Evolutionary conservation across 2,329 filamentous ascomycete species (phyloP).

Genomic region (Phaeosphaeriaceae sp.): DNA sequence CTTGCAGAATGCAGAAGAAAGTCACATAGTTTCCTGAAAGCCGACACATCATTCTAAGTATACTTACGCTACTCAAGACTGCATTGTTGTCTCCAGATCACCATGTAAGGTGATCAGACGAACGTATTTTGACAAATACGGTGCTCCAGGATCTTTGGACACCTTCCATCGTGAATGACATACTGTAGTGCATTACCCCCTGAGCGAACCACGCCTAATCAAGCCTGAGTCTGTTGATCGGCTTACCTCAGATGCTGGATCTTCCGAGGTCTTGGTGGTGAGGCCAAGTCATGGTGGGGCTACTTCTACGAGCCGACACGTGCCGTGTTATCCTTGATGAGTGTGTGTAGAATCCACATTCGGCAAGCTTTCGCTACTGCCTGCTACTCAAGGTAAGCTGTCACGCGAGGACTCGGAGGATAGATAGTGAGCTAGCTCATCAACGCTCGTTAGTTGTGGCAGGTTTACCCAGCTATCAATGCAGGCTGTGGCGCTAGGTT

Average conservation of each 20-base stretch:
- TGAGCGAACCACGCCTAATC: background rate
- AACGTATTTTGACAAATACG: too few species aligned
- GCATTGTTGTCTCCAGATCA: too few species aligned
- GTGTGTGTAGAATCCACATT: background rate
- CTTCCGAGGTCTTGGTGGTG: background rate
- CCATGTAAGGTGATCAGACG: too few species aligned
- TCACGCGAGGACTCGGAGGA: background rate
- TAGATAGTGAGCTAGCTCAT: background rate
- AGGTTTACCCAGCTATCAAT: background rate
- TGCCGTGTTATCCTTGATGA: background rate
- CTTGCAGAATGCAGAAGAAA: too few species aligned
- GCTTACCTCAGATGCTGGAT: background rate
- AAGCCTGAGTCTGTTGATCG: background rate
- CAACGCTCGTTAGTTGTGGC: background rate
- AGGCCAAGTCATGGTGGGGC: background rate
- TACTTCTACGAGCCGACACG: background rate
- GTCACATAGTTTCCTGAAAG: too few species aligned
- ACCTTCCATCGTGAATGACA: too few species aligned
- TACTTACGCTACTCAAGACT: too few species aligned
- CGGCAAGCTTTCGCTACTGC: background rate
- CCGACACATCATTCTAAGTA: too few species aligned
- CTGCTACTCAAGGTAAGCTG: background rate
- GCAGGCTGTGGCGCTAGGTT: background rate
- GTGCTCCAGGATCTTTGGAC: too few species aligned
- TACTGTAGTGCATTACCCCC: too few species aligned